Evolutionary conservation across 1,139 yeast species (phyloP), one percentile per base, ranked within the genome.

Genomic region (Taphrina confusa): DNA sequence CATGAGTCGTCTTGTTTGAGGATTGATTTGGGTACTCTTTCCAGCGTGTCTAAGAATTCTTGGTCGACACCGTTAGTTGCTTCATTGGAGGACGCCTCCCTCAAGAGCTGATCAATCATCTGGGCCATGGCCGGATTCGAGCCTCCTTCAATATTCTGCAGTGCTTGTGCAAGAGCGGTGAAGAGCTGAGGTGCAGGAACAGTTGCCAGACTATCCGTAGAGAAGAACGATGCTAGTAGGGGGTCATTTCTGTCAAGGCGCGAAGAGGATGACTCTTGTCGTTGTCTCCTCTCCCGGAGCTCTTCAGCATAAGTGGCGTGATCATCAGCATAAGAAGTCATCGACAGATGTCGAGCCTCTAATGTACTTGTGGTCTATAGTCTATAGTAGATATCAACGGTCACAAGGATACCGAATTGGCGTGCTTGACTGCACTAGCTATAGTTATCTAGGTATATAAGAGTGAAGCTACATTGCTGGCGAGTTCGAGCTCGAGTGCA

Each of bases 11-110:
- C 77, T n/a, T 72, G 68, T n/a, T 78, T 77, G 33, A 88, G 69
- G 20, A 72, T 68, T 54, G 76, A 76, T 14, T 79, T 74, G 2
- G 82, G 74, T 0, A 91, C 83, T 63, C 97, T 73, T 47, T 88
- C 95, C 58, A 91, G 75, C 0, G 85, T 76, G 68, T 90, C 97
- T 6, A 91, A 73, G 68, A 81, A 88, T 50, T 79, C 80, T 64
- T 85, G 87, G 2, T 82, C 75, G 9, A 88, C 87, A 0, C 96
- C 95, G 50, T 75, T 71, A 12, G 64, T 51, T 31, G 62, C 56
- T 12, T 30, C 57, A 12, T 16, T 16, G 12, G 58, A 22, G 8
- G 42, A 28, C 3, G 40, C 57, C 4, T 54, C 58, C n/a, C 33
- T 11, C 11, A 23, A 27, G 6, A 54, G 51, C 36, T 54, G 58